Conservation (phyloP, 768 basidiomycete species). For the Coprinellus aureogranulatus region DNA sequence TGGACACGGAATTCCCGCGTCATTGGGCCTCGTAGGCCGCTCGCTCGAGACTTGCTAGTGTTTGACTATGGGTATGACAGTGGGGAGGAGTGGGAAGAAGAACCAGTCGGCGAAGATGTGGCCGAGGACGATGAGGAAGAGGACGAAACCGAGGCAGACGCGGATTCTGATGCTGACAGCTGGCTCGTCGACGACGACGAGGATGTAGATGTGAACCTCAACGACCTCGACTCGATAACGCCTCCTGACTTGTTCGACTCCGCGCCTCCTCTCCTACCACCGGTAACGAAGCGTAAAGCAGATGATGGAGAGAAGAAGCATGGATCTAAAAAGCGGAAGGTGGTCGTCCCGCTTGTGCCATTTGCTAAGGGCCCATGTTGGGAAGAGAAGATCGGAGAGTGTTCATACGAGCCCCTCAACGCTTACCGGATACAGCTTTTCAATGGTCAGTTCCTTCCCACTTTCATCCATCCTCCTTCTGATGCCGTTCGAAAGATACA, state of each 20-base stretch:
- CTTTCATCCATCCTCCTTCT: background rate
- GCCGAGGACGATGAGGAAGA: slow-evolving; percentile 71
- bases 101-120: slow-evolving; percentile 76
- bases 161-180: slow-evolving; percentile 74
- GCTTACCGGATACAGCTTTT: slow-evolving; percentile 76
- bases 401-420: slow-evolving; percentile 68
- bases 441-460: slow-evolving; percentile 58
- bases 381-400: slow-evolving; percentile 67
- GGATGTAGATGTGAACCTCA: slow-evolving; percentile 39
- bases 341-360: slow-evolving; percentile 75
- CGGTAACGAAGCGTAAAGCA: slow-evolving; percentile 62
- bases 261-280: slow-evolving; percentile 9
- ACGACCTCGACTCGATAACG: slow-evolving; percentile 29
- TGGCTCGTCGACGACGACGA: slow-evolving; percentile 81
- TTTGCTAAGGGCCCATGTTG: slow-evolving; percentile 81
- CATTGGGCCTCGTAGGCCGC: slow-evolving; percentile 82
- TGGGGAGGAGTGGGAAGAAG: slow-evolving; percentile 95
- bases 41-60: slow-evolving; percentile 69
- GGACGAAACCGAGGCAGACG: slow-evolving; percentile 52
- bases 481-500: slow-evolving; percentile 48
- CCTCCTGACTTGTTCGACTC: slow-evolving; percentile 30
- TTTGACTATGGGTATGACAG: slow-evolving; percentile 93
- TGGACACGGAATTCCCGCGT: slow-evolving; percentile 81
- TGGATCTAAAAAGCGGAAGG: slow-evolving; percentile 65
- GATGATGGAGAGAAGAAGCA: slow-evolving; percentile 47